A percentile compares a stretch with the other conserved stretches of the same genome.
Evolutionary conservation across 768 basidiomycete species (phyloP).

Genomic region (Tricholoma terreum): DNA sequence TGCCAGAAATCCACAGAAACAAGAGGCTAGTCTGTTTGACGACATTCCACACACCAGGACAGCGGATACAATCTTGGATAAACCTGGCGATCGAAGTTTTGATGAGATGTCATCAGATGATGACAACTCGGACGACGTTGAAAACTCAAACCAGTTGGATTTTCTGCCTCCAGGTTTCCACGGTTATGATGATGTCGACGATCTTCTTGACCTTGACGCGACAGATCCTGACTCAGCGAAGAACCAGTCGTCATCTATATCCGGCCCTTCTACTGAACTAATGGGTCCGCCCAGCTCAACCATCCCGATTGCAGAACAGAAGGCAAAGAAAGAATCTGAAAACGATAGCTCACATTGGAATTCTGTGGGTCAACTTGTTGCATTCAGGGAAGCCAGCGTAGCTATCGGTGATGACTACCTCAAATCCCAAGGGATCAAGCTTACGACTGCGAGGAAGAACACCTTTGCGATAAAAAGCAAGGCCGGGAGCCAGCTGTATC

Average conservation of each 20-base stretch:
- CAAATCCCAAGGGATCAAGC: not conserved
- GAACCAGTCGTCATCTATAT: too few relatives aligned
- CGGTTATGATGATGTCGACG: not conserved
- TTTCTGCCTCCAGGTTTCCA: not conserved
- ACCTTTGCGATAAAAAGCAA: not conserved
- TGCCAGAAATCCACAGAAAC: not conserved
- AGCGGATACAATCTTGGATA: not conserved
- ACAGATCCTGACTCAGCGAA: not conserved
- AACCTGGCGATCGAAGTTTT: not conserved
- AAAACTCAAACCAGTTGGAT: not conserved
- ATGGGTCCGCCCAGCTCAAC: not conserved
- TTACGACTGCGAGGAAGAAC: not conserved
- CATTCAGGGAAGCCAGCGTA: not conserved
- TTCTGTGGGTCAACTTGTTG: not conserved
- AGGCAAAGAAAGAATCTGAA: not conserved
- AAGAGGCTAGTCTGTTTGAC: not conserved
- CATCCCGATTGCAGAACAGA: not conserved
- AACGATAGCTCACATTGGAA: not conserved
- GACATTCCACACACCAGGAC: not conserved
- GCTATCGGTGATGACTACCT: not conserved
- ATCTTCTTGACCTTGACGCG: conserved; percentile 1
- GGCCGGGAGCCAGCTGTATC: not conserved
- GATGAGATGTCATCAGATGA: not conserved
- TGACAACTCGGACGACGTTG: not conserved
- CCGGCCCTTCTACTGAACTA: not conserved